Conservation (phyloP, 2,329 filamentous ascomycete species). For the Fusarium solani-melongenae region DNA sequence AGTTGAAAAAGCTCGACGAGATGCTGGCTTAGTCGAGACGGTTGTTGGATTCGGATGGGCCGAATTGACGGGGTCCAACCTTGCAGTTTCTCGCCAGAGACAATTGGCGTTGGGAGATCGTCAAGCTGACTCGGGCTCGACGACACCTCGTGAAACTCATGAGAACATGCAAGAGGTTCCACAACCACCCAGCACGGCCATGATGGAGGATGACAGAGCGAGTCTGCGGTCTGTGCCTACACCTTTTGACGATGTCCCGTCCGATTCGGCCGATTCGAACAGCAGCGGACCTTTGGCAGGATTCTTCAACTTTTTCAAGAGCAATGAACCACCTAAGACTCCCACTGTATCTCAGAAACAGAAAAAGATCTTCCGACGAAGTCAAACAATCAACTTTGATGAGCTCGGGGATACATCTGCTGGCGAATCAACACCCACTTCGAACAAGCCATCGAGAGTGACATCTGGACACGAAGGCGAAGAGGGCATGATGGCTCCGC, state of each 20-base stretch:
- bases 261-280: slow-evolving; percentile 45
- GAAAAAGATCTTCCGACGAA: slow-evolving; percentile 78
- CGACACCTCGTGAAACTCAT: slow-evolving; percentile 46
- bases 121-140: slow-evolving; percentile 47
- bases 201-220: slow-evolving; percentile 72
- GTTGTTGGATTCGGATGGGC: slow-evolving; percentile 95
- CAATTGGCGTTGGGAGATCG: slow-evolving; percentile 53
- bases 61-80: slow-evolving; percentile 82
- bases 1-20: slow-evolving; percentile 92
- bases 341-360: slow-evolving; percentile 67
- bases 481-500: slow-evolving; percentile 74
- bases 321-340: slow-evolving; percentile 62
- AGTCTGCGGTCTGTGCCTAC: slow-evolving; percentile 62
- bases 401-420: slow-evolving; percentile 14
- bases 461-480: slow-evolving; percentile 63
- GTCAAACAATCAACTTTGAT: slow-evolving; percentile 71
- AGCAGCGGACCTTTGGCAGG: slow-evolving; percentile 66
- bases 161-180: slow-evolving; percentile 70
- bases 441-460: slow-evolving; percentile 49
- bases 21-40: slow-evolving; percentile 91
- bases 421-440: slow-evolving; percentile 7
- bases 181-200: slow-evolving; percentile 74
- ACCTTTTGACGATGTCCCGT: slow-evolving; percentile 41
- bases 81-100: slow-evolving; percentile 57
- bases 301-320: slow-evolving; percentile 81